Evolutionary conservation across 768 basidiomycete genomes (phyloP), one percentile per base, ranked within the genome.

Genomic region (Termitomyces heimii): DNA sequence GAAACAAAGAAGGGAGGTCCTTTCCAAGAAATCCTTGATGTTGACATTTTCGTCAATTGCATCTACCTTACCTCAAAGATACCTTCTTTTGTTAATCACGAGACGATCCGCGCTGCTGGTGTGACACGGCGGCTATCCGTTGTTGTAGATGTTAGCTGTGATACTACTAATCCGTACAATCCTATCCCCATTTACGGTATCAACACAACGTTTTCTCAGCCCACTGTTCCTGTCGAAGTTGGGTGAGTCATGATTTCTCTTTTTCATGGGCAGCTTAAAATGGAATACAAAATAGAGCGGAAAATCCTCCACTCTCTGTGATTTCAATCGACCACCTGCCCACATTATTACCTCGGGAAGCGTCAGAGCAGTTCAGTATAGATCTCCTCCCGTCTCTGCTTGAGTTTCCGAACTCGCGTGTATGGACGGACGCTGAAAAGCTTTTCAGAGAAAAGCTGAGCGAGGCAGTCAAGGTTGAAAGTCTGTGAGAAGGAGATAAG

Each of bases 41-140:
- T 94, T 61, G 96, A 99, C 74, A 85, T 99, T 65, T 98, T 99
- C 67, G 85, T 98, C 80, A 99, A 99, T 77, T 98, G 97, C 81
- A 99, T 99, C 71, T 98, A 98, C 72, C 86, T 99, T 51, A 86
- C 84, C n/a, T 83, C 86, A 18, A 70, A 78, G 58, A 94, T 96
- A 54, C 92, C 93, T 0, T 75, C 85, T n/a, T 98, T 98, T 71
- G 58, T 97, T 48, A 85, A 85, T 4, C 69, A 74, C 28, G 83
- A 89, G 43, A 82, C 83, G 57, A 88, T 97, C 61, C 72, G 72
- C n/a, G 77, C 78, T 22, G 91, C 89, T 13, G 93, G 94, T 26
- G 72, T 75, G 54, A 64, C 73, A 18, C 80, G 97, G 58, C 77
- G 79, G 56, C 72, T 99, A 58, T 78, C 83, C 24, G 86, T 95